Conservation (phyloP, 768 basidiomycete species). For the Calvatia gigantea region DNA sequence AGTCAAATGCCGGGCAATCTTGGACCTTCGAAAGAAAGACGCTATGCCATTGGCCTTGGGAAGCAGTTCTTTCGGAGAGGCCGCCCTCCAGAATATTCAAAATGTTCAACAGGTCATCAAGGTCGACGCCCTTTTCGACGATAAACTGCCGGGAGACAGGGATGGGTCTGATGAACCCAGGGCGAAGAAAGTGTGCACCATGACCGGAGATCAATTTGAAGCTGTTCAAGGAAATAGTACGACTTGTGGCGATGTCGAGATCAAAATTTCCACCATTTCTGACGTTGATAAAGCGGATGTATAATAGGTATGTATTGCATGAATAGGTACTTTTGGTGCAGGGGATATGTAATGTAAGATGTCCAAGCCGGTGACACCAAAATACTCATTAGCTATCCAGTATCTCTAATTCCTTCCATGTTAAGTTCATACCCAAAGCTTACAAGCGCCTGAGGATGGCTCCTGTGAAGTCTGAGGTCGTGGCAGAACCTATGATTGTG, state of each 20-base stretch:
- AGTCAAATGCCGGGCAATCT: slow-evolving; percentile 64
- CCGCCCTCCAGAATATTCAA: not conserved
- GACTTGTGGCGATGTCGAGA: slow-evolving; percentile 44
- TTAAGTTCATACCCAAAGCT: slow-evolving; percentile 8
- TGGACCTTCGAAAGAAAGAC: slow-evolving; percentile 36
- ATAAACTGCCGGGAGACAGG: slow-evolving; percentile 11
- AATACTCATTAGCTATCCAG: slow-evolving; percentile 16
- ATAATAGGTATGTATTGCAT: slow-evolving; percentile 1
- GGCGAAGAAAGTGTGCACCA: slow-evolving; percentile 36
- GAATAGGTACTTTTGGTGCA: slow-evolving; percentile 16
- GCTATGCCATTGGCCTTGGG: not conserved
- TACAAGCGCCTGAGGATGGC: slow-evolving; percentile 84
- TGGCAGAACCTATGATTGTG: slow-evolving; percentile 61
- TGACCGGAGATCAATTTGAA: slow-evolving; percentile 53
- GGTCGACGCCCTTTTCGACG: not conserved
- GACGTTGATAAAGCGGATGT: not conserved
- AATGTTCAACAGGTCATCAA: not conserved
- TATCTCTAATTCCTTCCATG: slow-evolving; percentile 17
- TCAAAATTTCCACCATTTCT: slow-evolving; percentile 32
- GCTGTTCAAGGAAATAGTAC: slow-evolving; percentile 43
- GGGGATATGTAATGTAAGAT: slow-evolving; percentile 12
- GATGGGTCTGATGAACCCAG: slow-evolving; percentile 24
- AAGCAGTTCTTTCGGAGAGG: not conserved
- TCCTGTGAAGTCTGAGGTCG: slow-evolving; percentile 92
- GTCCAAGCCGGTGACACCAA: not conserved